A percentile compares a stretch with the other conserved stretches of the same genome.
phyloP scores from a whole-genome alignment of 1,284 basidiomycete genomes.

The Porogramme epimiltina region DNA sequence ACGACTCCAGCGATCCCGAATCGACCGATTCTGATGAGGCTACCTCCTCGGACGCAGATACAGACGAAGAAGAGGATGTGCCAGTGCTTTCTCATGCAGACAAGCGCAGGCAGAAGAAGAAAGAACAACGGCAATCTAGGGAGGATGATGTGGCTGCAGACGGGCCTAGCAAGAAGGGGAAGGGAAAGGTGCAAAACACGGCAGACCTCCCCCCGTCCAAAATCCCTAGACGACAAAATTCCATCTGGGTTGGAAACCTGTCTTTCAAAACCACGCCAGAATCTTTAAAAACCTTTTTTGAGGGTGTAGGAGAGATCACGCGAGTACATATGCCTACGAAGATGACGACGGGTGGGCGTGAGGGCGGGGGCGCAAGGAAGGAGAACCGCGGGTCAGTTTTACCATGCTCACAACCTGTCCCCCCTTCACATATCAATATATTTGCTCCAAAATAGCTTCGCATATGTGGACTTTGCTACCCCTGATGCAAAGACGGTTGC shows the following conservation, averaged over 20 bases:
- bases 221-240: constrained; percentile 66
- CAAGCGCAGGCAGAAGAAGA: constrained; percentile 62
- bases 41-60: constrained; percentile 15
- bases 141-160: neutral
- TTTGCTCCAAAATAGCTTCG: constrained; percentile 64
- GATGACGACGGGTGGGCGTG: constrained; percentile 31
- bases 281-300: constrained; percentile 72
- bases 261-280: constrained; percentile 87
- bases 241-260: constrained; percentile 95
- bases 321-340: constrained; percentile 77
- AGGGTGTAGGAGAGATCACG: constrained; percentile 71
- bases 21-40: constrained; percentile 10
- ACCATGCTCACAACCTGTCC: neutral
- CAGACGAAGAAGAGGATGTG: constrained; percentile 20
- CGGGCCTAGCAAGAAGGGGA: constrained; percentile 44
- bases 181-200: constrained; percentile 31
- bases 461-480: constrained; percentile 92
- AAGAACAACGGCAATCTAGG: constrained; percentile 34
- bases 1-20: neutral
- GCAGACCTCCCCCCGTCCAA: constrained; percentile 32
- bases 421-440: constrained; percentile 11
- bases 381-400: constrained; percentile 71
- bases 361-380: constrained; percentile 38
- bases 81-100: constrained; percentile 75
- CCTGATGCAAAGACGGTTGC: constrained; percentile 75